phyloP scores from a whole-genome alignment of 129 eudicot species.

The Apium graveolens region DNA sequence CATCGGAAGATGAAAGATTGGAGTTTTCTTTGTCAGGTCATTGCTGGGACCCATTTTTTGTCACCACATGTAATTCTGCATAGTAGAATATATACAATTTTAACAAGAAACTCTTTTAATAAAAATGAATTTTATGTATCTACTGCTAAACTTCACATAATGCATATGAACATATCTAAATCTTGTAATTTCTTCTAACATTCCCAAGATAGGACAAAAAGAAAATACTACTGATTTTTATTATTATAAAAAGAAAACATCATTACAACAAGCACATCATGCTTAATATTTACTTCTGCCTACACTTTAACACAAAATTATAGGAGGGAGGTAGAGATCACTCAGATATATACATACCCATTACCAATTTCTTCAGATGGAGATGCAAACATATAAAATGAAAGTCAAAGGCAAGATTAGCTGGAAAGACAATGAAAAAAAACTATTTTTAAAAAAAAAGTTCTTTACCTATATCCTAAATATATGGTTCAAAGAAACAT shows the following conservation, averaged over 20 bases:
- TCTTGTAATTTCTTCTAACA: neutral
- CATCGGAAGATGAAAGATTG: slow-evolving; percentile 59
- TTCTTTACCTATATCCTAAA: neutral
- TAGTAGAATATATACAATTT: neutral
- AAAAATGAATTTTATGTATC: neutral
- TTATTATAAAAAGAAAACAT: neutral
- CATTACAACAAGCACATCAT: neutral
- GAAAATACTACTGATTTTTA: neutral
- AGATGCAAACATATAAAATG: neutral
- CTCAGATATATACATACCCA: neutral
- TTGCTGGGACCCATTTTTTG: slow-evolving; percentile 47
- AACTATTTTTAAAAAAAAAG: neutral
- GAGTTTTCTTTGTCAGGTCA: slow-evolving; percentile 55
- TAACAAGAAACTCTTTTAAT: neutral
- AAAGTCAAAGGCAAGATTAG: neutral
- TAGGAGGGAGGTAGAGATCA: neutral
- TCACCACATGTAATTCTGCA: slow-evolving; percentile 27
- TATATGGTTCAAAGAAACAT: neutral
- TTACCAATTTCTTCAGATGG: neutral
- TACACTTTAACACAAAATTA: neutral
- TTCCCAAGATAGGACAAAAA: neutral
- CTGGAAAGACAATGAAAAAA: neutral
- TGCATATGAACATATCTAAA: neutral
- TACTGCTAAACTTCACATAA: neutral
- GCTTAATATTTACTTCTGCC: slow-evolving; percentile 2